Base-by-base conservation (phyloP, 177 flowering plant genomes). In the Vitis hybrid region DNA sequence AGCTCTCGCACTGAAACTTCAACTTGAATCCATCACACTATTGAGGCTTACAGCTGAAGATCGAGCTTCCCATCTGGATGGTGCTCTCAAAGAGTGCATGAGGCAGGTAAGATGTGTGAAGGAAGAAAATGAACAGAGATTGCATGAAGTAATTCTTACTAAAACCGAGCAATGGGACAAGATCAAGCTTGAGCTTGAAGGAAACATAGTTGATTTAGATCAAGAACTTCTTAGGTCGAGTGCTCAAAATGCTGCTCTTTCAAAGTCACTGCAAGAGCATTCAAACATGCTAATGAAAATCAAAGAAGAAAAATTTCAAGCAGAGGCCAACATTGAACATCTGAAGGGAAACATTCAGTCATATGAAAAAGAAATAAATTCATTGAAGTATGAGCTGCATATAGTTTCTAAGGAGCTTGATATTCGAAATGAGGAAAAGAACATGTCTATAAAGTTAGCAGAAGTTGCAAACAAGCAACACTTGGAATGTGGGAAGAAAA, bases 51-150 rank as follows among this genome's bases (percentile, higher is more conserved):
- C 95, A 52, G 92, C 91, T 73, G 98, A 94, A 85, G 91, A 92
- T 79, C 83, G 89, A 55, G 92, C 95, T 40, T 70, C 91, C 15
- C 98, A 92, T 87, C 79, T 94, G 67, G 98, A 94, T 84, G 92
- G 95, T 72, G 97, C 98, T 78, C 89, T 94, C 63, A 94, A 94
- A 79, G 98, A 94, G 79, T 92, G 97, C 84, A 92, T 91, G 98
- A 79, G 88, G 73, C 97, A 94, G 73, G 86, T 94, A 70, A 74
- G 98, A 17, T 91, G 78, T 75, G 70, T 91, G 72, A 92, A 92
- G 82, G 98, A 94, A 75, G 97, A 92, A 60, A 87, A 88, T 82
- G 97, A 92, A 58, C 91, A 82, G 72, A 88, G 86, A 67, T 63
- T 92, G 78, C 90, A 88, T 60, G 97, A 94, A 49, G 81, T 90